A percentile compares a stretch with the other conserved stretches of the same genome.
Evolutionary conservation across 148 eudicot genomes (phyloP).

Genomic region (Polygonum aviculare): DNA sequence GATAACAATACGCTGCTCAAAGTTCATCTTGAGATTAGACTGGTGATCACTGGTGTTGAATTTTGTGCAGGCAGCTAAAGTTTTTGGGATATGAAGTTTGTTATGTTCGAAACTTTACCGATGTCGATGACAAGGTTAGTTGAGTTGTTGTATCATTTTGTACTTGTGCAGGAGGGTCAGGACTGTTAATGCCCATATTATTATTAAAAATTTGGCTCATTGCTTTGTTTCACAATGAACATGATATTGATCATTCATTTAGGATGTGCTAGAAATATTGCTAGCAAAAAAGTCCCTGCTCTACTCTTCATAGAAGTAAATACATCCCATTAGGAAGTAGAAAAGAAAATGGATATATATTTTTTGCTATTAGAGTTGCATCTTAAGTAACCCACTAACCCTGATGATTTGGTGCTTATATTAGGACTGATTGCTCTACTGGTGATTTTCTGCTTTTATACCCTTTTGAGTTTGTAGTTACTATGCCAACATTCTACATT

Average conservation of each 20-base stretch:
- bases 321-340: neutral
- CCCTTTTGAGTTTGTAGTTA: neutral
- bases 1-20: neutral
- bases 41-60: conserved; percentile 12
- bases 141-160: neutral
- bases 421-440: too few species aligned
- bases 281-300: neutral
- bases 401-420: neutral
- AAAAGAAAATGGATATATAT: neutral
- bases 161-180: neutral
- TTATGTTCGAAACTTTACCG: conserved; percentile 94
- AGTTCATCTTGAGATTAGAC: neutral
- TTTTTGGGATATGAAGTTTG: conserved; percentile 78
- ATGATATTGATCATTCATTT: neutral
- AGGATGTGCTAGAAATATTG: neutral
- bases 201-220: neutral
- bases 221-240: neutral
- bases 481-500: neutral
- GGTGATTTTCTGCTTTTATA: too few species aligned
- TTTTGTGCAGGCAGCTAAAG: conserved; percentile 71
- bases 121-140: conserved; percentile 91
- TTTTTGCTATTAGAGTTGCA: neutral
- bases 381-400: neutral
- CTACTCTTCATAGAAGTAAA: neutral
- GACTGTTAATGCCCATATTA: neutral